Evolutionary conservation across 2,329 filamentous ascomycete genomes (phyloP).

Genomic region (Pseudogymnoascus sp.): DNA sequence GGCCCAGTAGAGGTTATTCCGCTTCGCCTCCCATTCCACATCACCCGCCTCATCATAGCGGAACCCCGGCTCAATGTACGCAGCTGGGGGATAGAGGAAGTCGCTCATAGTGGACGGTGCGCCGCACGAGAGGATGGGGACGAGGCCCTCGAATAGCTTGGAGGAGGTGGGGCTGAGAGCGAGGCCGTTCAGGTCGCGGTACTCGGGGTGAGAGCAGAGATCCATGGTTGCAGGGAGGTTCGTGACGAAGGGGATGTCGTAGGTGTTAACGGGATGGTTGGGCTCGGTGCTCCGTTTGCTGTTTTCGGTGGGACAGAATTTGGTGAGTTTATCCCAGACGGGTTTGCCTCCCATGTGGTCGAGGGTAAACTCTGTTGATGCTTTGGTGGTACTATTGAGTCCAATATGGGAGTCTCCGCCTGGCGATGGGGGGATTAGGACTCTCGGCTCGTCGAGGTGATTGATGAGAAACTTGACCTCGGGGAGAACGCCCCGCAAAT

Average conservation of each 20-base stretch:
- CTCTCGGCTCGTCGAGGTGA: conserved; percentile 39
- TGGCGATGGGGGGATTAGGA: conserved; percentile 22
- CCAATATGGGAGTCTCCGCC: background rate
- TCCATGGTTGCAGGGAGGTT: conserved; percentile 26
- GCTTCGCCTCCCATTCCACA: conserved; percentile 40
- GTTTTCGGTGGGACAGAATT: conserved; percentile 20
- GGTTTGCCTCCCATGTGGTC: conserved; percentile 24
- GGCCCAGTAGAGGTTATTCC: conserved; percentile 46
- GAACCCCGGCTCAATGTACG: conserved; percentile 35
- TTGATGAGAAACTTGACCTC: conserved; percentile 38
- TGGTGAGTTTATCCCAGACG: conserved; percentile 28
- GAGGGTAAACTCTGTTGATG: conserved; percentile 14
- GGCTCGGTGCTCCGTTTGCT: background rate
- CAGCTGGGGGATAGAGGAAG: conserved; percentile 43
- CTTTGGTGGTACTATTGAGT: background rate
- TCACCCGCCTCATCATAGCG: conserved; percentile 38
- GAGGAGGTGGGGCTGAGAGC: conserved; percentile 37
- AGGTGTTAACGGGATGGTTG: conserved; percentile 9
- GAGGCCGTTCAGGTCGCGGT: conserved; percentile 36
- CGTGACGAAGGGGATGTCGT: conserved; percentile 30
- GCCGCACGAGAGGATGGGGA: conserved; percentile 40
- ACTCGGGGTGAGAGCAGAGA: conserved; percentile 38
- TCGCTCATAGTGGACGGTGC: conserved; percentile 41
- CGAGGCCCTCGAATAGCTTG: conserved; percentile 27
- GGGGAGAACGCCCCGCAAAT: conserved; percentile 24